These are phyloP conservation scores for Ceratobasidium theobromae DNA, from an alignment of 1,284 basidiomycete genomes.

Conservation along the genomic window DNA sequence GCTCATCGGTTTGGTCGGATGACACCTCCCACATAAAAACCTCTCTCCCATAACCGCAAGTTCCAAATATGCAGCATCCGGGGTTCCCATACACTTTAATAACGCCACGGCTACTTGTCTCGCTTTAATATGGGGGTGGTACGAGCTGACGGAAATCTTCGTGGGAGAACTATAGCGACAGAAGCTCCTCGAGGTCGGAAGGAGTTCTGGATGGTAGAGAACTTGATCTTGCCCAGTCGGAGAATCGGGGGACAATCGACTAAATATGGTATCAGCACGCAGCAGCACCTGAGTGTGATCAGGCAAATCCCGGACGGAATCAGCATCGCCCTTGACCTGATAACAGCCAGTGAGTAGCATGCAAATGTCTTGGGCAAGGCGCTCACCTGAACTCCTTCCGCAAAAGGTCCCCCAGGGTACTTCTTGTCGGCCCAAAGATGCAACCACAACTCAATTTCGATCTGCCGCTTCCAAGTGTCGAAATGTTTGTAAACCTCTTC, in stretches of 20 bases:
- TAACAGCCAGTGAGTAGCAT: not conserved
- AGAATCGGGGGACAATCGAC: not conserved
- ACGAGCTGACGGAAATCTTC: not conserved
- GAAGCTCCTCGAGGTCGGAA: not conserved
- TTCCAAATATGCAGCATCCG: constrained; percentile 3
- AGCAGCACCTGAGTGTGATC: not conserved
- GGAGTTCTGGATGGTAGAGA: not conserved
- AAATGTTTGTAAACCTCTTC: not conserved
- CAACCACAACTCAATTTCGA: not conserved
- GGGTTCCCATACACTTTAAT: not conserved
- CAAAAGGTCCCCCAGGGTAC: not conserved
- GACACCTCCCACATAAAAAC: constrained; percentile 1
- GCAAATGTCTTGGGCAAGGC: not conserved
- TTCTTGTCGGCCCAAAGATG: not conserved
- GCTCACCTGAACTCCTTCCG: not conserved
- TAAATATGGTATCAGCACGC: constrained; percentile 9
- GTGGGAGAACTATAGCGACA: not conserved
- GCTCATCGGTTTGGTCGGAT: not conserved
- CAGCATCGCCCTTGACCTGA: not conserved
- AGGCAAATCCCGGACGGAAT: not conserved
- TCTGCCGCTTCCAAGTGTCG: not conserved
- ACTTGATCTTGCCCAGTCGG: not conserved
- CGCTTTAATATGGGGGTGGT: constrained; percentile 7
- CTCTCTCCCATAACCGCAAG: not conserved
- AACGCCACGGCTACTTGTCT: not conserved